phyloP scores from a whole-genome alignment of 75 land plant species.

The Cupressus sempervirens region DNA sequence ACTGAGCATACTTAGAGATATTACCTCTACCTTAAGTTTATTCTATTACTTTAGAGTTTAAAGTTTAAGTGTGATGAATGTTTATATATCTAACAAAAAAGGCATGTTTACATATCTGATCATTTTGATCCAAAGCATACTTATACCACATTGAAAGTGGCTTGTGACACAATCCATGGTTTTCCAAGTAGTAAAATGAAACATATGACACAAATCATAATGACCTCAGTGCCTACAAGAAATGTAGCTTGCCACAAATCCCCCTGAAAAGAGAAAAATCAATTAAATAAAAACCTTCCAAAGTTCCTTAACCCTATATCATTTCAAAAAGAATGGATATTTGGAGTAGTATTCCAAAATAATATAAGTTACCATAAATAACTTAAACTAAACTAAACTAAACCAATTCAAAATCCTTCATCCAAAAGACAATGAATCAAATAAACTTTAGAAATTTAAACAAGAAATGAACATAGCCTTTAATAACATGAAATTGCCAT shows the following conservation, averaged over 20 bases:
- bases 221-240: conserved; percentile 41
- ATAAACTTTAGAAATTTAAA: neutral
- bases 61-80: neutral
- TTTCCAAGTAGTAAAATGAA: neutral
- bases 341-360: neutral
- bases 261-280: conserved; percentile 1
- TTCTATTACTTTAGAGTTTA: no score
- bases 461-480: neutral
- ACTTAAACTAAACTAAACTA: neutral
- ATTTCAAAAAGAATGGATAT: neutral
- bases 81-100: no score
- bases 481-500: neutral
- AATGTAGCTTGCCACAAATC: conserved; percentile 39
- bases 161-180: neutral
- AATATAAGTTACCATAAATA: neutral
- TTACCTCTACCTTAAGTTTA: neutral
- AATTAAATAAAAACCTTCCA: neutral
- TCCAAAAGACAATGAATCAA: neutral
- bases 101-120: neutral
- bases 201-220: neutral
- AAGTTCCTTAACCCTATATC: neutral
- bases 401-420: neutral
- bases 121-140: neutral
- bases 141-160: neutral
- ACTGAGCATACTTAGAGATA: neutral